These are phyloP conservation scores for Hymenoscyphus fraxineus DNA, from an alignment of 2,329 filamentous ascomycete genomes.

Conservation along the genomic window DNA sequence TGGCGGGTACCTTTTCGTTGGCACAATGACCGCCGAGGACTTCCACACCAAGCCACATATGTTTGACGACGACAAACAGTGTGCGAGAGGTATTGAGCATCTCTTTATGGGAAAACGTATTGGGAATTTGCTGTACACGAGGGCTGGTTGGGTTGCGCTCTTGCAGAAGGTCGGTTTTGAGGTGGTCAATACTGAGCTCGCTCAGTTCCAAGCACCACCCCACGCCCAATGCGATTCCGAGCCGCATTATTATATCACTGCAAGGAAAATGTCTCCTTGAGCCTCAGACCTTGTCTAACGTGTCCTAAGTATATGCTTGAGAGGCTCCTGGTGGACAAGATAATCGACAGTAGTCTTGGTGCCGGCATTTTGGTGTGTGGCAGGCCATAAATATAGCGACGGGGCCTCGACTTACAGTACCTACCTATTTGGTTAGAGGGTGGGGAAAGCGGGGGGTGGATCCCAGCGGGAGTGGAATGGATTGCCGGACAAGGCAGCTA, in stretches of 20 bases:
- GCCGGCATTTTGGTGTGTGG: no score
- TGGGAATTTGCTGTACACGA: constrained; percentile 11
- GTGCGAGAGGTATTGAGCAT: constrained; percentile 13
- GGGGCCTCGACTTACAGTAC: no score
- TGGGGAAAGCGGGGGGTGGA: no score
- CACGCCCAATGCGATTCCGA: background rate
- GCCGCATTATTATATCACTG: background rate
- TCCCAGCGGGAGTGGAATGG: no score
- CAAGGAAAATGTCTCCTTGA: background rate
- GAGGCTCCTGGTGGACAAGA: no score
- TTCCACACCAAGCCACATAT: constrained; percentile 7
- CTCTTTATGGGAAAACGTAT: constrained; percentile 21
- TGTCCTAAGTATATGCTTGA: no score
- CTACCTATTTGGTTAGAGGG: no score
- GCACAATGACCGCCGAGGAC: constrained; percentile 16
- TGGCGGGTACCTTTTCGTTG: constrained; percentile 17
- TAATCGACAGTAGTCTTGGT: no score
- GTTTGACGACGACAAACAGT: constrained; percentile 18
- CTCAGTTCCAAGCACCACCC: background rate
- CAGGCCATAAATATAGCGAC: no score
- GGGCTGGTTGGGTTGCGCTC: constrained; percentile 8
- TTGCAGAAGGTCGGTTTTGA: constrained; percentile 10
- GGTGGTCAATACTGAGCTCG: constrained; percentile 4
- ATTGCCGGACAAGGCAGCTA: no score
- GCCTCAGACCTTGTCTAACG: no score